Base-by-base conservation (phyloP, 352 stramenopile genomes). In the Elongisporangium undulatum region DNA sequence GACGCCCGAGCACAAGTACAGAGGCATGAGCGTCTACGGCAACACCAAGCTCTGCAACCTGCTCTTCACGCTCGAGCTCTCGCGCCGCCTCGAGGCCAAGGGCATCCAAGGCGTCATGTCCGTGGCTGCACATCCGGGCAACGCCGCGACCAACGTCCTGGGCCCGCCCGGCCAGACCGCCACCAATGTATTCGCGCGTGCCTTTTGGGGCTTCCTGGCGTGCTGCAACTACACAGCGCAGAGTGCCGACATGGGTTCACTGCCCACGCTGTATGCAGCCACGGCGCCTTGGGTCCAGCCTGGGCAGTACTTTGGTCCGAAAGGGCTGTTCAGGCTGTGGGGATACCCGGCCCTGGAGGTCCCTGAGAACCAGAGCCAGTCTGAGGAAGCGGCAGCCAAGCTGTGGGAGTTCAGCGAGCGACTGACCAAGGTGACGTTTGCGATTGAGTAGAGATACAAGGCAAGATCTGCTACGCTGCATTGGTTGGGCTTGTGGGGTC, bases 41-140 rank as follows among this genome's bases (percentile, higher is more conserved):
- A 65, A 85, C 54, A 92, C 80, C 41, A 98, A 98, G 74, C 68
- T 98, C 19, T 83, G 75, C 60, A 98, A 98, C 64, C 82, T 98
- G 49, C 62, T 97, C 2, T 98, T 98, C 69, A 86, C 89, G 2
- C 64, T 90, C 53, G 92, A 97, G 53, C 62, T 98, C 13, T 74
- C 92, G 51, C 71, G 78, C n/a, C 74, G 83, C 1, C 49, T 79
- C 19, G 49, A 65, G 9, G 26, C 59, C 0, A 23, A 41, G 1
- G 57, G 57, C 7, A 55, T 82, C n/a, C 15, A 52, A 4, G 59
- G 62, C n/a, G 63, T 82, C 20, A 53, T 62, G 3, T 51, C 73
- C 2, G 65, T 71, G 3, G 62, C 64, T 3, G 74, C 67, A 23
- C 73, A 82, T 29, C 73, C 70, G 0, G 69, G 69, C 52, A 54